Evolutionary conservation across 352 stramenopile species (phyloP), one percentile per base, ranked within the genome.

Genomic region (Globisporangium apiculatum): DNA sequence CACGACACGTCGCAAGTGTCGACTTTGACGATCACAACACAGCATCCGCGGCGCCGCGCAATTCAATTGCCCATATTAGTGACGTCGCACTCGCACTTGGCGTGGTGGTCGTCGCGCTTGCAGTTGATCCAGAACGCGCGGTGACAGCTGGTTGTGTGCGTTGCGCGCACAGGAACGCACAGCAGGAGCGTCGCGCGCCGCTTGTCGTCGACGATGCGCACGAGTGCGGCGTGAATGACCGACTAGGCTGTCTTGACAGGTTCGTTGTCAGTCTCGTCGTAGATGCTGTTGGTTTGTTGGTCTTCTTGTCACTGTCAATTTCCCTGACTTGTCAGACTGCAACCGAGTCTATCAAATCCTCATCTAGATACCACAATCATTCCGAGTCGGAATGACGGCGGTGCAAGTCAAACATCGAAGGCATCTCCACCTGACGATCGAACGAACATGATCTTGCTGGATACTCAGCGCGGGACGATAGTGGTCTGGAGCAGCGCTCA

Each of bases 61-160:
- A 73, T 55, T 49, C 67, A 74, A 7, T 70, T 54, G 10, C 73
- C 56, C 7, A 40, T 18, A 7, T 61, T 48, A 48, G 67, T 58
- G 37, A 64, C 52, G 15, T 60, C 40, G 35, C 70, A 55, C 12
- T 46, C 55, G 17, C 69, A 42, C 38, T 42, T 7, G 1, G 3
- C 58, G 46, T 67, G 55, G 24, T 59, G 38, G 3, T 41, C 42
- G 45, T 51, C 61, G 54, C 70, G 68, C 50, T 84, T 84, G 66
- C 74, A 81, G 62, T 84, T 81, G 57, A 81, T 81, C 43, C 72
- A 84, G 53, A 72, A 61, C 6, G 56, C 48, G 5, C 36, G 3
- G 0, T 64, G 55, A 31, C 70, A 81, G 62, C 72, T 81, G 4
- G 66, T 65, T 55, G 65, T 77, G 64, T 41, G 9, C 67, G 74